Evolutionary conservation across 139 green algal genomes (phyloP).

Genomic region (Zygnema circumcarinatum): DNA sequence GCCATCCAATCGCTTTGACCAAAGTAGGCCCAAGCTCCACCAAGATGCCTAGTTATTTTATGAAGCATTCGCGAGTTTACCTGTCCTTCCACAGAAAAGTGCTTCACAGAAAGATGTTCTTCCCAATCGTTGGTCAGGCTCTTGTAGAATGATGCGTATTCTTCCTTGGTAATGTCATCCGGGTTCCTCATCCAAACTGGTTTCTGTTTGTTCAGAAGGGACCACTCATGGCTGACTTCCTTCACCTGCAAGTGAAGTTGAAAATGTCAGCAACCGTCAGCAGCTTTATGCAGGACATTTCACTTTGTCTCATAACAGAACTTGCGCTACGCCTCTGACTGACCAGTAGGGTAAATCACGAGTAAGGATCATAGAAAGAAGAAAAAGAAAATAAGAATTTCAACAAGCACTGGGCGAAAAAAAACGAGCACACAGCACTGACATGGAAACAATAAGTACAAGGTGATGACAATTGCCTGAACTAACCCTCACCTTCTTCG

Average conservation of each 20-base stretch:
- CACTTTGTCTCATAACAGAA: too few species aligned
- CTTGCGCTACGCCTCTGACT: too few species aligned
- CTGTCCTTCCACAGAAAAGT: constrained; percentile 95
- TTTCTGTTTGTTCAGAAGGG: constrained; percentile 99
- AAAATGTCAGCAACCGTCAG: constrained; percentile 67
- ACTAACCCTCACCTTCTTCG: constrained; percentile 74
- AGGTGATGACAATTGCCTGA: too few species aligned
- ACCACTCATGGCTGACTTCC: constrained; percentile 96
- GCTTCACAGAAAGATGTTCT: constrained; percentile 93
- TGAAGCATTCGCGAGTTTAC: too few species aligned
- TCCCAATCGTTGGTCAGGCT: constrained; percentile 99
- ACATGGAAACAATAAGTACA: too few species aligned
- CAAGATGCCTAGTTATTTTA: too few species aligned
- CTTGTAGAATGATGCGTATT: constrained; percentile 98
- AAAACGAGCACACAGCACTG: too few species aligned
- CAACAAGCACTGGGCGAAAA: too few species aligned
- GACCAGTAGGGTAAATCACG: too few species aligned
- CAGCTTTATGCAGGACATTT: not conserved
- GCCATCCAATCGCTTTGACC: constrained; percentile 1
- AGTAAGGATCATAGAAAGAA: too few species aligned
- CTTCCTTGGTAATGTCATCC: constrained; percentile 95
- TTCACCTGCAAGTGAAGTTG: constrained; percentile 86
- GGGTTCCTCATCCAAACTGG: constrained; percentile 99
- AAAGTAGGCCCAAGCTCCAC: too few species aligned
- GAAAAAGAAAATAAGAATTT: too few species aligned